Evolutionary conservation across 371 early-diverging fungal species (phyloP).

Genomic region (Mucor velutinosus): DNA sequence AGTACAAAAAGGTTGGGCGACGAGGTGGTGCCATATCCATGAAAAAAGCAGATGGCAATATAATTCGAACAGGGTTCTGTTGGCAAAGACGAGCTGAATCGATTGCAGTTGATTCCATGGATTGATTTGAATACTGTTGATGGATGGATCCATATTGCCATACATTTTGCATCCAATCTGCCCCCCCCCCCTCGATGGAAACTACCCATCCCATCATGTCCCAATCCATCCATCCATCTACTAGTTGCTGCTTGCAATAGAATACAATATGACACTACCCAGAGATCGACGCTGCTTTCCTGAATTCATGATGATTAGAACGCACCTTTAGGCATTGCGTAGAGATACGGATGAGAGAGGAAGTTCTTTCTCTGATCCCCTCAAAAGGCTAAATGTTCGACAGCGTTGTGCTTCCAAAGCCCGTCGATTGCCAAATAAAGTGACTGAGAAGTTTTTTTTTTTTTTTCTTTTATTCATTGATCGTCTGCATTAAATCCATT

Average conservation of each 20-base stretch:
- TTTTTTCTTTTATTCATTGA: neutral
- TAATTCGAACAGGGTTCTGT: neutral
- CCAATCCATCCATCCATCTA: slow-evolving; percentile 29
- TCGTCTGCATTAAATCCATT: neutral
- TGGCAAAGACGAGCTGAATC: neutral
- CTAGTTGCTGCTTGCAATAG: neutral
- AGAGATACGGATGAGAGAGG: slow-evolving; percentile 22
- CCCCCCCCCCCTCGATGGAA: neutral
- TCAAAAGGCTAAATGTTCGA: neutral
- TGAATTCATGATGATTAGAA: neutral
- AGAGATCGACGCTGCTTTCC: neutral
- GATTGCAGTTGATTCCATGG: neutral
- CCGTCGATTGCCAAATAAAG: neutral
- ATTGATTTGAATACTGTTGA: neutral
- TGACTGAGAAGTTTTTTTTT: neutral
- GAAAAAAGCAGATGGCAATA: neutral
- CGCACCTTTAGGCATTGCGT: slow-evolving; percentile 23
- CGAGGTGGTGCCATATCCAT: neutral
- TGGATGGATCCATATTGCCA: neutral
- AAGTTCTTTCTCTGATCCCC: slow-evolving; percentile 4
- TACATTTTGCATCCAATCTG: neutral
- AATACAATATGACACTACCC: neutral
- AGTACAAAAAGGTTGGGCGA: neutral
- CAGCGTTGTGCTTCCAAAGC: neutral
- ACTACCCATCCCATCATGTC: neutral